Evolutionary conservation across 2,329 filamentous ascomycete genomes (phyloP), one percentile per base, ranked within the genome.

Genomic region (Ophiostoma sp.): DNA sequence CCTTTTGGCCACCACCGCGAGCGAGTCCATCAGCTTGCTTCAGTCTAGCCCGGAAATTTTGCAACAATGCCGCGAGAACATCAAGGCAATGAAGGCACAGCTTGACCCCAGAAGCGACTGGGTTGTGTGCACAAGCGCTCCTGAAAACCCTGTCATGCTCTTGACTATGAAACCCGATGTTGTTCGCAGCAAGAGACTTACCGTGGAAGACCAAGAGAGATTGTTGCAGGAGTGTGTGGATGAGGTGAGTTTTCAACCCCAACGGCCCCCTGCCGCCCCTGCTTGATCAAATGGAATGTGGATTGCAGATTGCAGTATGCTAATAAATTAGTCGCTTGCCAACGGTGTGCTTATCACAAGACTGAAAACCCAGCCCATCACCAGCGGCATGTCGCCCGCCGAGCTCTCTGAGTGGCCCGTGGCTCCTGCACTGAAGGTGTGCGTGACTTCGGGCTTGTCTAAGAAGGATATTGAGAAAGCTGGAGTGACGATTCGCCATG

Each of bases 391-490:
- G 61, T 89, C 89, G 66, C 87, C 90, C 17, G 91, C 91, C 79
- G 92, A 95, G 48, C 87, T 89, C 63, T 87, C 89, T 59, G 87
- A 87, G 48, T 93, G 92, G 85, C 87, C 89, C 74, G 86, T 91
- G n/a, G 87, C 89, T 77, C 93, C 96, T 11, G 93, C 94, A 0
- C 87, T 99, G 75, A 98, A 98, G 83, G 89, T 98, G 15, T 98
- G 95, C 80, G 86, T 98, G 71, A 97, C 95, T 0, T 93, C 89
- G 5, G 96, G 93, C 1, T 84, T 99, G 75, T 92, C 93, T 31
- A 97, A 93, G 85, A 98, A 97, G 84, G 96, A 99, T 82, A 92
- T 95, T 72, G 97, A 99, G 84, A 97, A 97, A 85, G 94, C 96
- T 0, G 96, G 95, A 17, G 90, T 91, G 8, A 91, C 89, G 11